Base-by-base conservation (phyloP, 495 filamentous ascomycete genomes). In the Talaromyces proteolyticus region DNA sequence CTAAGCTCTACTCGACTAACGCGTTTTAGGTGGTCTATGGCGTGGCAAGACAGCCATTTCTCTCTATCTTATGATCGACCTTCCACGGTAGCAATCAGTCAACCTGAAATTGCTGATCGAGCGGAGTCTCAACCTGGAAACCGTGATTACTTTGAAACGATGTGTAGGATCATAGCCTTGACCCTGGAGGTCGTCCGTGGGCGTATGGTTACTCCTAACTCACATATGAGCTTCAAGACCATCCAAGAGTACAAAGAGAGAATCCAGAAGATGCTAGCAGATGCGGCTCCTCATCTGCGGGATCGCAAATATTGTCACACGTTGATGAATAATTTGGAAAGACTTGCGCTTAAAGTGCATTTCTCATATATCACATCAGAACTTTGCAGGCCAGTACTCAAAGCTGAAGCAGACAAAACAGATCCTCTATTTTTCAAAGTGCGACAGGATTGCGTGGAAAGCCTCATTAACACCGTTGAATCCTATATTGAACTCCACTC, bases 41-140 rank as follows among this genome's bases (percentile, higher is more conserved):
- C 80, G 4, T 84, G 80, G 63, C 80, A 82, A 51, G 80, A 84
- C 50, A 79, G 75, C 47, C 70, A 82, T 44, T 73, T 84, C 37
- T 81, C 77, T 5, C 72, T 84, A 19, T 76, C 78, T 4, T 84
- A 81, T 64, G 80, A 84, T 53, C 62, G 80, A 37, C 76, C 74
- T 14, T 78, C 77, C 4, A 75, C 77, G 23, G 76, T 74, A 4
- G 74, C 75, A 53, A 68, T 75, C 25, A 74, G 68, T 44, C 75
- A 78, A 52, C 68, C 70, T 3, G 70, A 75, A 23, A 76, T 79
- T 41, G 69, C 75, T 10, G 70, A 70, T 47, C 62, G 71, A 50
- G 68, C 61, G 17, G 68, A 75, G 51, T 73, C 72, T 0, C 70
- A 68, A 57, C 72, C 73, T 1, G 75, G 75, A 1, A 64, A 74